These are phyloP conservation scores for Penicillium sp. DNA, from an alignment of 2,329 filamentous ascomycete species.

Conservation along the genomic window DNA sequence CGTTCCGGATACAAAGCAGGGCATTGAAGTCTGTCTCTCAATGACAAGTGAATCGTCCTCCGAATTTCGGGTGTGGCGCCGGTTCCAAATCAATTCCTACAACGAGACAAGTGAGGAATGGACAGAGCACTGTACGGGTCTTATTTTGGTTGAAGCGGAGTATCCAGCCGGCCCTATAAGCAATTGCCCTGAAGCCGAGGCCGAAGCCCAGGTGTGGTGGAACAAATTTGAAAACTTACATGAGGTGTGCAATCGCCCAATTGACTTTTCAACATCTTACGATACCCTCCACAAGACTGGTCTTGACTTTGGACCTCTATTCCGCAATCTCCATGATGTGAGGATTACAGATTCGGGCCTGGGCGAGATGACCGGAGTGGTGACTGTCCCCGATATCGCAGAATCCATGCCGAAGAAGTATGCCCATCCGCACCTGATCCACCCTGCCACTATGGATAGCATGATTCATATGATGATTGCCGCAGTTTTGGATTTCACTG, in stretches of 20 bases:
- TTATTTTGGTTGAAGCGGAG: slow-evolving; percentile 30
- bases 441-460: slow-evolving; percentile 42
- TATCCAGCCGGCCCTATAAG: slow-evolving; percentile 1
- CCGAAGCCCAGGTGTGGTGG: slow-evolving; percentile 20
- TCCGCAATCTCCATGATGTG: slow-evolving; percentile 34
- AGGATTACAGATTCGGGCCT: slow-evolving; percentile 18
- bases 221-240: slow-evolving; percentile 14
- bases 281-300: slow-evolving; percentile 32
- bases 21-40: slow-evolving; percentile 34
- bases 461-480: slow-evolving; percentile 37
- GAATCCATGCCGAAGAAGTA: slow-evolving; percentile 39
- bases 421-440: slow-evolving; percentile 39
- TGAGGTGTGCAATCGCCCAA: slow-evolving; percentile 24
- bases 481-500: slow-evolving; percentile 29
- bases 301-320: slow-evolving; percentile 36
- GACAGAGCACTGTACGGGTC: slow-evolving; percentile 41
- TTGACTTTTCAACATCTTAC: slow-evolving; percentile 31
- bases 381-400: slow-evolving; percentile 35
- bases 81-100: slow-evolving; percentile 38
- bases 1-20: slow-evolving; percentile 35
- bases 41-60: slow-evolving; percentile 29
- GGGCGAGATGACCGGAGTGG: slow-evolving; percentile 27
- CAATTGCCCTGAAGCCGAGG: slow-evolving; percentile 14
- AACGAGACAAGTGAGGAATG: slow-evolving; percentile 33
- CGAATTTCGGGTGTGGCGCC: slow-evolving; percentile 28